These are phyloP conservation scores for Hypomyces perniciosus DNA, from an alignment of 2,329 filamentous ascomycete species.

Conservation along the genomic window DNA sequence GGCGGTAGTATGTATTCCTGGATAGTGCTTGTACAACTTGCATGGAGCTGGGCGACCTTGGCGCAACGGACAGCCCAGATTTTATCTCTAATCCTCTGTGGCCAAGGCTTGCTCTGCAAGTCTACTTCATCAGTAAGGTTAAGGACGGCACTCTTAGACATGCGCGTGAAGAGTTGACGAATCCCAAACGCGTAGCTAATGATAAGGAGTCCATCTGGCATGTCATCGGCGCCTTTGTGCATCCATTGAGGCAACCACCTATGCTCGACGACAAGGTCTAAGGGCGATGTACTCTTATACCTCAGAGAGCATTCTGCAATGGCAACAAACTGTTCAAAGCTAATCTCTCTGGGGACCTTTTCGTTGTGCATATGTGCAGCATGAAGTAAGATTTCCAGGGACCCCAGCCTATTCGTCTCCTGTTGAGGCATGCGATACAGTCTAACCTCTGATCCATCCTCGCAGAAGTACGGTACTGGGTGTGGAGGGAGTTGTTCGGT, in stretches of 20 bases:
- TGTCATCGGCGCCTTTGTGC: conserved; percentile 40
- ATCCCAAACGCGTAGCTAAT: conserved; percentile 49
- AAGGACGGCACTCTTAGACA: conserved; percentile 44
- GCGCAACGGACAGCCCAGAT: conserved; percentile 43
- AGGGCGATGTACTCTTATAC: conserved; percentile 46
- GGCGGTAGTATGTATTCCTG: conserved; percentile 39
- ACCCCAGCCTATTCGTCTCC: conserved; percentile 36
- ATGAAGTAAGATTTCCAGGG: conserved; percentile 42
- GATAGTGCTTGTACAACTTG: conserved; percentile 38
- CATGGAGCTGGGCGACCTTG: conserved; percentile 45
- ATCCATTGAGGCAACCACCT: conserved; percentile 48
- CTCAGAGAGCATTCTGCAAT: conserved; percentile 45
- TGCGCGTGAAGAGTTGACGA: conserved; percentile 41
- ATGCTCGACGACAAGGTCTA: conserved; percentile 45
- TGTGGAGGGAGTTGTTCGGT: conserved; percentile 29
- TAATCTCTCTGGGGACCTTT: conserved; percentile 39
- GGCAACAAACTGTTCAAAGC: conserved; percentile 45
- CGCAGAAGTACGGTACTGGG: conserved; percentile 32
- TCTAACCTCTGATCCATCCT: conserved; percentile 38
- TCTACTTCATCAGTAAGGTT: conserved; percentile 39
- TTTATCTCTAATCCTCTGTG: conserved; percentile 40
- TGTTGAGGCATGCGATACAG: conserved; percentile 49
- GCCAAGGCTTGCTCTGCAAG: conserved; percentile 40
- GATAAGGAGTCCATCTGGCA: conserved; percentile 44
- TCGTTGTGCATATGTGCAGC: conserved; percentile 47